Evolutionary conservation across 768 basidiomycete genomes (phyloP).

Genomic region (Agrocybe praecox): DNA sequence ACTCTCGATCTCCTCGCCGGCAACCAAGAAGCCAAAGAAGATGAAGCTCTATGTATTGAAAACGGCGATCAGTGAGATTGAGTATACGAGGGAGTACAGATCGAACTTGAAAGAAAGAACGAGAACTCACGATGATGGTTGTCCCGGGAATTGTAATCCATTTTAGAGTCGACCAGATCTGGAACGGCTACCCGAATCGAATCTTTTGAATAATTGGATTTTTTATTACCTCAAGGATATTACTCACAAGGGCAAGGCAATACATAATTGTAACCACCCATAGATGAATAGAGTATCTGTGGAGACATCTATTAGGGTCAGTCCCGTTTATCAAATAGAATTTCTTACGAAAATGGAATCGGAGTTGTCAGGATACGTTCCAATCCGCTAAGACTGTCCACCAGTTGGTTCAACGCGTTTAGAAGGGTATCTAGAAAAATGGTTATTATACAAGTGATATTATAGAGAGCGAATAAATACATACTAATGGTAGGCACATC

Average conservation of each 20-base stretch:
- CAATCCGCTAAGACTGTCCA: slow-evolving; percentile 67
- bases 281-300: slow-evolving; percentile 67
- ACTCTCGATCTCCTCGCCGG: slow-evolving; percentile 80
- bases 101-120: too few relatives aligned
- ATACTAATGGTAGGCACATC: slow-evolving; percentile 66
- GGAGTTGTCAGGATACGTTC: slow-evolving; percentile 78
- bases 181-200: slow-evolving; percentile 64
- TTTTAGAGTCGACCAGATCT: slow-evolving; percentile 53
- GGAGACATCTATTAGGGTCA: background rate
- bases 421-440: slow-evolving; percentile 44
- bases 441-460: background rate
- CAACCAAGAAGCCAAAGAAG: slow-evolving; percentile 75
- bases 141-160: slow-evolving; percentile 73
- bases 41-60: slow-evolving; percentile 62
- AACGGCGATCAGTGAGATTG: background rate
- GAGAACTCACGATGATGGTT: slow-evolving; percentile 47
- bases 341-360: slow-evolving; percentile 69
- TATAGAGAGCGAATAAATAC: slow-evolving; percentile 22
- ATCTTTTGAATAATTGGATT: background rate
- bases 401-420: slow-evolving; percentile 51
- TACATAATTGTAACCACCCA: slow-evolving; percentile 69
- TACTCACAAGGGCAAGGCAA: slow-evolving; percentile 56
- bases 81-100: background rate
- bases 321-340: background rate
- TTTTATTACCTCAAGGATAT: background rate